A percentile compares a stretch with the other conserved stretches of the same genome.
These are phyloP conservation scores for Paraleonurus japonicus DNA, from an alignment of 257 asterid species.

Conservation along the genomic window DNA sequence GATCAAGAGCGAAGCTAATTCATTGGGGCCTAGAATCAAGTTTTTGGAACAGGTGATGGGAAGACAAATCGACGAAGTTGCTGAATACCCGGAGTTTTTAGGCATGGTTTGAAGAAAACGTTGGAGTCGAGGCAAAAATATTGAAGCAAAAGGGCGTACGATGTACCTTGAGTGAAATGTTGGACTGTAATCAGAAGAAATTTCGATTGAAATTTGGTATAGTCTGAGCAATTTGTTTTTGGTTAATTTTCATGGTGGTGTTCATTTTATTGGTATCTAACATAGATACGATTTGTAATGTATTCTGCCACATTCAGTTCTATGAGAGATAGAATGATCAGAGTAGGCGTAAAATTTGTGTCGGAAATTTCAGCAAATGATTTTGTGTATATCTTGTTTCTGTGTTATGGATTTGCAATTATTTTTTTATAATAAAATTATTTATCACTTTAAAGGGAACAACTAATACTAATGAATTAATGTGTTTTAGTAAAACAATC, in stretches of 20 bases:
- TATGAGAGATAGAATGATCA: constrained; percentile 13
- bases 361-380: not conserved
- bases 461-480: too few relatives aligned
- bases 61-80: constrained; percentile 66
- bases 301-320: constrained; percentile 2
- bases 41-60: constrained; percentile 85
- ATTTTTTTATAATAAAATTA: too few relatives aligned
- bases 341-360: not conserved
- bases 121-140: constrained; percentile 69
- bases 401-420: too few relatives aligned
- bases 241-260: not conserved
- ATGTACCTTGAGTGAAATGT: constrained; percentile 90
- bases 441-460: too few relatives aligned
- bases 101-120: constrained; percentile 84
- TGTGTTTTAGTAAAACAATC: too few relatives aligned
- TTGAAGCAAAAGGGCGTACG: constrained; percentile 49
- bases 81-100: constrained; percentile 79
- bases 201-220: constrained; percentile 69
- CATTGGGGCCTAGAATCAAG: constrained; percentile 81
- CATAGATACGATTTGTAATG: constrained; percentile 9
- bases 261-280: not conserved
- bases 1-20: constrained; percentile 75
- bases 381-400: too few relatives aligned
- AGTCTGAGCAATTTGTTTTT: constrained; percentile 34
- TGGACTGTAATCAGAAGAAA: constrained; percentile 82